phyloP scores from a whole-genome alignment of 2,329 filamentous ascomycete species.

The Gyromitra esculenta region DNA sequence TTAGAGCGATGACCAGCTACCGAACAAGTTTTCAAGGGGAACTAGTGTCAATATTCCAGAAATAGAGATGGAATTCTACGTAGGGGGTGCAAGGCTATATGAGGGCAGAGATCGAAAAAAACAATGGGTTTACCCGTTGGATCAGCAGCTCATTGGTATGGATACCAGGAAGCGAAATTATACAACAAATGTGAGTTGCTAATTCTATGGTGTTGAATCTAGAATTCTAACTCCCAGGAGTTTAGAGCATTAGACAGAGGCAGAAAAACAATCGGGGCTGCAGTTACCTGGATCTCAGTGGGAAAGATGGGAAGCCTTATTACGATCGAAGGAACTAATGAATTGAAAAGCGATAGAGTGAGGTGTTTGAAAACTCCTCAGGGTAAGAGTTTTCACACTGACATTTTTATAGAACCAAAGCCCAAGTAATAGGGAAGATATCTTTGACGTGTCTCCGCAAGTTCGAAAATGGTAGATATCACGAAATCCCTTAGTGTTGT shows the following conservation, averaged over 20 bases:
- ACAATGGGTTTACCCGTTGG: no score
- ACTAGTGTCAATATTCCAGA: no score
- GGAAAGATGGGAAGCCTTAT: conserved; percentile 31
- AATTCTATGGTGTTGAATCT: no score
- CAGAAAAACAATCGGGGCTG: conserved; percentile 25
- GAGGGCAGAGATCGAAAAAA: no score
- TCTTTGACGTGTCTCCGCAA: background rate
- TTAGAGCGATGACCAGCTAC: no score
- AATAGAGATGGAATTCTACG: no score
- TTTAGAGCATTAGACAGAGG: conserved; percentile 4
- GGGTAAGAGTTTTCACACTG: background rate
- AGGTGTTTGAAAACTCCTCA: background rate
- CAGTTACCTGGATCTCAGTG: conserved; percentile 20
- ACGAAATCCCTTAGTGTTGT: no score
- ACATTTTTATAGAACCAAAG: background rate
- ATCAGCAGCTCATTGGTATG: no score
- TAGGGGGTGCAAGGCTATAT: no score
- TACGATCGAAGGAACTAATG: conserved; percentile 35
- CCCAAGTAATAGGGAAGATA: background rate
- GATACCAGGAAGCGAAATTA: no score
- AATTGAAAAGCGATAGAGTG: conserved; percentile 33
- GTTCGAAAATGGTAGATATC: conserved; percentile 12
- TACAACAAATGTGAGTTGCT: no score
- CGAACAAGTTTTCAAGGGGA: no score
- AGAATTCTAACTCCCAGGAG: background rate